Conservation (phyloP, 2,329 filamentous ascomycete species). For the Stagonosporopsis cucurbitacearum region DNA sequence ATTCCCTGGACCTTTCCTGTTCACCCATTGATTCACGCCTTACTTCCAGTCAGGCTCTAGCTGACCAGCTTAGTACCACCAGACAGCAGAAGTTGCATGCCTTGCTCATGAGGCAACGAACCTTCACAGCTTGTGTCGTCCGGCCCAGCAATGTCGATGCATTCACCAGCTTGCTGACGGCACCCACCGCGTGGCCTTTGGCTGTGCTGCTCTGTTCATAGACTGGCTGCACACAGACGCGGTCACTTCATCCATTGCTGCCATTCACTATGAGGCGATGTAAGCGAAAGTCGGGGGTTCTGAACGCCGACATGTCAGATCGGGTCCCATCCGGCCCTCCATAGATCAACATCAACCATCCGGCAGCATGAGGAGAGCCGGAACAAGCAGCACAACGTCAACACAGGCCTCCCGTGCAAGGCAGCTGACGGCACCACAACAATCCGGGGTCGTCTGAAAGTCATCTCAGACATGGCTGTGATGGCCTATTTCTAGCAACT, state of each 20-base stretch:
- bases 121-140: not conserved
- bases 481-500: conserved; percentile 11
- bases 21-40: not conserved
- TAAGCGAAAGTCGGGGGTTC: conserved; percentile 7
- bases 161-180: conserved; percentile 2
- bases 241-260: conserved; percentile 1
- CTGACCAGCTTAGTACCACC: not conserved
- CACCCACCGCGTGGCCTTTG: not conserved
- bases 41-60: not conserved
- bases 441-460: conserved; percentile 1
- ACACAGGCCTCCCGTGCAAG: conserved; percentile 7
- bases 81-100: not conserved
- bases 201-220: conserved; percentile 3
- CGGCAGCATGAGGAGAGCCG: conserved; percentile 21
- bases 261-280: conserved; percentile 3
- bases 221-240: conserved; percentile 1
- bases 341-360: conserved; percentile 16
- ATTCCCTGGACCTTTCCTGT: not conserved
- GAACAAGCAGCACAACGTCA: conserved; percentile 14
- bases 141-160: not conserved
- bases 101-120: not conserved
- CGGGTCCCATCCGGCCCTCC: conserved; percentile 9
- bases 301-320: conserved; percentile 11
- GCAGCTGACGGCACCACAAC: conserved; percentile 7
- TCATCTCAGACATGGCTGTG: conserved; percentile 12